phyloP scores from a whole-genome alignment of 129 eudicot species.

The Scalesia atractyloides region DNA sequence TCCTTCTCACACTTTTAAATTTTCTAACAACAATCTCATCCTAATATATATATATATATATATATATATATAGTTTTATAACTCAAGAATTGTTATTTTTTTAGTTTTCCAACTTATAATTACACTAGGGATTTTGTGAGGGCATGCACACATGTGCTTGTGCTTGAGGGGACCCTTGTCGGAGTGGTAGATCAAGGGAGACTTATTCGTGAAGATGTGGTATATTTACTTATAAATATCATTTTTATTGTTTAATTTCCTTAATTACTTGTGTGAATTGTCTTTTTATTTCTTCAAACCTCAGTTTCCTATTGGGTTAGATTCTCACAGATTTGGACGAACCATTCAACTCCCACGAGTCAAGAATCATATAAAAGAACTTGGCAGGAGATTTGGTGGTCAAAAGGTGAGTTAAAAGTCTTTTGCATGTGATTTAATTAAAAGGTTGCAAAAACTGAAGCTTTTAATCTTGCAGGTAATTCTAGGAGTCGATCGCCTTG shows the following conservation, averaged over 20 bases:
- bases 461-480: conserved; percentile 46
- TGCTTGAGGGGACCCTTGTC: too few relatives aligned
- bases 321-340: conserved; percentile 67
- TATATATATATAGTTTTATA: too few relatives aligned
- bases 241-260: not conserved
- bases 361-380: too few relatives aligned
- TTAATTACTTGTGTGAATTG: conserved; percentile 8
- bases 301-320: conserved; percentile 94
- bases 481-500: conserved; percentile 87
- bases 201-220: too few relatives aligned
- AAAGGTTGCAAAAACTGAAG: conserved; percentile 1
- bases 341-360: conserved; percentile 14
- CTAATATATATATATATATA: too few relatives aligned
- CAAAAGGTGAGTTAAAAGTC: not conserved
- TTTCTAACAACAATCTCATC: too few relatives aligned
- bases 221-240: conserved; percentile 18
- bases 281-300: conserved; percentile 8
- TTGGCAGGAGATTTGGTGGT: too few relatives aligned
- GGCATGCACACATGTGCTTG: too few relatives aligned
- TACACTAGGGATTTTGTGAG: conserved; percentile 88
- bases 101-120: conserved; percentile 88
- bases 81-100: not conserved
- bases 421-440: not conserved
- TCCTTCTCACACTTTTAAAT: too few relatives aligned
- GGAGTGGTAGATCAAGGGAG: too few relatives aligned